Conservation (phyloP, 2,329 filamentous ascomycete genomes). For the Alternaria brassicicola region DNA sequence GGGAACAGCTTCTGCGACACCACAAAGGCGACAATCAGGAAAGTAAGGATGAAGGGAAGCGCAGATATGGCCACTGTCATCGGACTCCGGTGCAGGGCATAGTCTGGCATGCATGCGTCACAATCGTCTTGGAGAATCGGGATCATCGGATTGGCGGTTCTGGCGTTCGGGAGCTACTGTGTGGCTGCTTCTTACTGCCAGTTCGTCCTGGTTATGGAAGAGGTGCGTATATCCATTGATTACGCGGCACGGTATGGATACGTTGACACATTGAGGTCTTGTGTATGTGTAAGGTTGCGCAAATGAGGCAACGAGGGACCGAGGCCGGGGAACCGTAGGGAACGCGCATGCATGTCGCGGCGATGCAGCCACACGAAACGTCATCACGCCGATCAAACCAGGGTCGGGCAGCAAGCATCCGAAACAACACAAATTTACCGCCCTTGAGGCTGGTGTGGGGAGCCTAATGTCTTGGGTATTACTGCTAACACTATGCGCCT, state of each 20-base stretch:
- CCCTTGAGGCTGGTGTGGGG: not conserved
- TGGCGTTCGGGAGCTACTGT: constrained; percentile 10
- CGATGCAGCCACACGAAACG: constrained; percentile 25
- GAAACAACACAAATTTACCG: not conserved
- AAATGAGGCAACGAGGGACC: constrained; percentile 14
- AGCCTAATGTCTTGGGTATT: constrained; percentile 6
- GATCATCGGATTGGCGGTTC: constrained; percentile 34
- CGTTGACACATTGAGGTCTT: constrained; percentile 10
- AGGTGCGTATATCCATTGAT: constrained; percentile 35
- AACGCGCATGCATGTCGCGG: constrained; percentile 25
- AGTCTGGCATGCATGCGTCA: constrained; percentile 64
- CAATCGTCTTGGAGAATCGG: constrained; percentile 56
- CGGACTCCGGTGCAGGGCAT: constrained; percentile 50
- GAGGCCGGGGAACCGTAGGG: constrained; percentile 12
- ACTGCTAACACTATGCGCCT: constrained; percentile 8
- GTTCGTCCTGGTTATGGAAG: constrained; percentile 21
- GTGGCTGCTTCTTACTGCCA: constrained; percentile 25
- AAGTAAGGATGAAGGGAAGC: constrained; percentile 73
- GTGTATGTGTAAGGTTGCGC: constrained; percentile 2
- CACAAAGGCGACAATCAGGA: constrained; percentile 65
- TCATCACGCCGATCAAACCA: constrained; percentile 29
- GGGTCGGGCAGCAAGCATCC: constrained; percentile 5
- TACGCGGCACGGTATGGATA: constrained; percentile 19
- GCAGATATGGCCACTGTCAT: constrained; percentile 65
- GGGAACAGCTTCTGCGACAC: constrained; percentile 75